Conservation (phyloP, 805 yeast genomes). For the Sungouiella thailandica region DNA sequence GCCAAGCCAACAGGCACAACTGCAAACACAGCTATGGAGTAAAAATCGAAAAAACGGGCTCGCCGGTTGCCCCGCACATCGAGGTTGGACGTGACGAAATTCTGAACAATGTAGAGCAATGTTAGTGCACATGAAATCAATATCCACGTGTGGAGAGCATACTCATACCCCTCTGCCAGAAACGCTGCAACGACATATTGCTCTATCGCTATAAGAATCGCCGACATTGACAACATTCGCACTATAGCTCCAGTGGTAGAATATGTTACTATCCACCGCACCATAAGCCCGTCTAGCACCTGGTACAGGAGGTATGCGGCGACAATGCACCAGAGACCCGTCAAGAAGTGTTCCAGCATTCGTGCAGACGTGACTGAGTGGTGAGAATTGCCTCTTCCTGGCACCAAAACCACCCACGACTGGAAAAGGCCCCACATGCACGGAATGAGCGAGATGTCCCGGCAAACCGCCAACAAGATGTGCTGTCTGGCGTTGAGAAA, state of each 20-base stretch:
- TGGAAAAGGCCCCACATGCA: slow-evolving; percentile 51
- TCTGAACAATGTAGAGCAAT: slow-evolving; percentile 74
- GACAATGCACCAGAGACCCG: slow-evolving; percentile 91
- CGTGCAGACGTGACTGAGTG: slow-evolving; percentile 46
- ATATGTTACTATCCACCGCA: slow-evolving; percentile 90
- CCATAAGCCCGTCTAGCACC: slow-evolving; percentile 83
- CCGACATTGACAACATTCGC: slow-evolving; percentile 77
- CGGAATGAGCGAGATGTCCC: slow-evolving; percentile 72
- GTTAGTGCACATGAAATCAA: slow-evolving; percentile 83
- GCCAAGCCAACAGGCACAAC: slow-evolving; percentile 98
- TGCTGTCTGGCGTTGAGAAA: slow-evolving; percentile 74
- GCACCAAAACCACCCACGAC: slow-evolving; percentile 37
- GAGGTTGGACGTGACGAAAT: slow-evolving; percentile 77
- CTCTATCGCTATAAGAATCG: slow-evolving; percentile 66
- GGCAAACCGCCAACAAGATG: slow-evolving; percentile 66
- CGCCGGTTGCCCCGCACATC: slow-evolving; percentile 43
- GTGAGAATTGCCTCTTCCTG: slow-evolving; percentile 16
- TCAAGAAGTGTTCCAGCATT: slow-evolving; percentile 71
- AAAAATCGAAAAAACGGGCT: slow-evolving; percentile 75
- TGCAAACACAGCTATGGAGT: slow-evolving; percentile 88
- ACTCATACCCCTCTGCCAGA: slow-evolving; percentile 60
- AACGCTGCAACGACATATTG: slow-evolving; percentile 62
- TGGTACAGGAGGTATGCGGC: slow-evolving; percentile 80
- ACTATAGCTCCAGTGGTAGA: slow-evolving; percentile 84
- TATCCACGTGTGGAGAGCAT: slow-evolving; percentile 87